Percentiles rank a stretch among this genome's conserved stretches.
Evolutionary conservation across 2,329 filamentous ascomycete genomes (phyloP).

Genomic region (Aspergillus pseudonomiae): DNA sequence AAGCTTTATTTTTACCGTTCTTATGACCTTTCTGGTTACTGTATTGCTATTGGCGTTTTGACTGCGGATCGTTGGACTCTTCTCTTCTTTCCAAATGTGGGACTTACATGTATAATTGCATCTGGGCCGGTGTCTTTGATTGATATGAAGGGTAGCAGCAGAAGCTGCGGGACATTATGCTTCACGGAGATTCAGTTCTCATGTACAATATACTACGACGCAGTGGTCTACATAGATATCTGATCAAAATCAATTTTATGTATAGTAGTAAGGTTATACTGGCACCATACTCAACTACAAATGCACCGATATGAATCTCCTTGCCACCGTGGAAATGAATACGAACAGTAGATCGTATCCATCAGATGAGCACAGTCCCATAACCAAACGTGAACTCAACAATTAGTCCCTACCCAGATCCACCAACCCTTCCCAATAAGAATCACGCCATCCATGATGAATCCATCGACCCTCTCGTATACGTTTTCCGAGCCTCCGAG

Average conservation of each 20-base stretch:
- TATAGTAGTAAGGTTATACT: background rate
- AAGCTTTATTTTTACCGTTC: background rate
- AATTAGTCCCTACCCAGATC: background rate
- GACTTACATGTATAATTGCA: constrained; percentile 3
- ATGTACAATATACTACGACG: constrained; percentile 16
- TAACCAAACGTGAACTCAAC: background rate
- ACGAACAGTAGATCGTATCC: background rate
- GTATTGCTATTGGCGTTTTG: constrained; percentile 13
- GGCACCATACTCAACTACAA: background rate
- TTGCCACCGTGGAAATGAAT: background rate
- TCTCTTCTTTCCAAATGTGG: constrained; percentile 2
- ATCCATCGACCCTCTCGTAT: background rate
- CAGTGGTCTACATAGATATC: constrained; percentile 8
- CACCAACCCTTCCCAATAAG: background rate
- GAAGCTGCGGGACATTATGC: background rate
- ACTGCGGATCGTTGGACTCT: constrained; percentile 6
- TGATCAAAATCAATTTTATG: background rate
- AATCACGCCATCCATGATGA: background rate
- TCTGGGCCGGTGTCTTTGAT: constrained; percentile 4
- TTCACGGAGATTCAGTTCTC: constrained; percentile 4
- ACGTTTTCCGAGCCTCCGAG: background rate
- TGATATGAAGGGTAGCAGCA: background rate
- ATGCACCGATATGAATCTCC: background rate
- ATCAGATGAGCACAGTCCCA: background rate
- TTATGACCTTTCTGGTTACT: constrained; percentile 8